Evolutionary conservation across 192 early-diverging fungal species (phyloP).

Genomic region (Powellomyces hirtus): DNA sequence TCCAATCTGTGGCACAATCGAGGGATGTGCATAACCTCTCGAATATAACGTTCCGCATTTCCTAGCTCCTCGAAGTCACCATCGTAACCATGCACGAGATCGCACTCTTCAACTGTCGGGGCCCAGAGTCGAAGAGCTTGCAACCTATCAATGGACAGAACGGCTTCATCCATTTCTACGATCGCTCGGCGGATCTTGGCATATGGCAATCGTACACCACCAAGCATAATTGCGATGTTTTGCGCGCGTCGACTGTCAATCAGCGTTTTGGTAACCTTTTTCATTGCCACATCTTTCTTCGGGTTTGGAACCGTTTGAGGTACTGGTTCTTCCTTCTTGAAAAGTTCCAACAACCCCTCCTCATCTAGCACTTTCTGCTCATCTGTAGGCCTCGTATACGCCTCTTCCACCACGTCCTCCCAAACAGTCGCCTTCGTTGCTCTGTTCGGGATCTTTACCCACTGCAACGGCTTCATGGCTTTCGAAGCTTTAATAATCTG

Average conservation of each 20-base stretch:
- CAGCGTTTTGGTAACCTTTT: slow-evolving; percentile 30
- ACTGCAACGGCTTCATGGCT: slow-evolving; percentile 44
- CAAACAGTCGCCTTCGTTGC: slow-evolving; percentile 36
- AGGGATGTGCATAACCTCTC: slow-evolving; percentile 38
- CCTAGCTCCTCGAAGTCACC: slow-evolving; percentile 41
- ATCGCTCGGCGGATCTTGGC: slow-evolving; percentile 39
- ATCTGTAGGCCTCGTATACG: slow-evolving; percentile 20
- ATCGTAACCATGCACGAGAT: slow-evolving; percentile 40
- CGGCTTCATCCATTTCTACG: slow-evolving; percentile 30
- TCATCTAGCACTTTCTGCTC: slow-evolving; percentile 27
- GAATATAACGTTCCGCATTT: slow-evolving; percentile 45
- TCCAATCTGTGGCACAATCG: slow-evolving; percentile 36
- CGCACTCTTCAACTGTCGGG: slow-evolving; percentile 42
- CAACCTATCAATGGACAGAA: slow-evolving; percentile 41
- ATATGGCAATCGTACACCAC: slow-evolving; percentile 27
- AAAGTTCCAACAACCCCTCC: slow-evolving; percentile 37
- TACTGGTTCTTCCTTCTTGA: slow-evolving; percentile 23
- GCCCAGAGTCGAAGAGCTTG: slow-evolving; percentile 27
- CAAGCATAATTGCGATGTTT: slow-evolving; percentile 44
- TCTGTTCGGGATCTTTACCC: slow-evolving; percentile 42
- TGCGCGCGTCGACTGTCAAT: slow-evolving; percentile 37
- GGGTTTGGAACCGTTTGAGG: not conserved
- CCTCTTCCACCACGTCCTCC: slow-evolving; percentile 37
- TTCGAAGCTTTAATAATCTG: slow-evolving; percentile 24
- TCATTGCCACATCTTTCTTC: slow-evolving; percentile 1